Base-by-base conservation (phyloP, 2,329 filamentous ascomycete species). In the Verticillium zaregamsianum region DNA sequence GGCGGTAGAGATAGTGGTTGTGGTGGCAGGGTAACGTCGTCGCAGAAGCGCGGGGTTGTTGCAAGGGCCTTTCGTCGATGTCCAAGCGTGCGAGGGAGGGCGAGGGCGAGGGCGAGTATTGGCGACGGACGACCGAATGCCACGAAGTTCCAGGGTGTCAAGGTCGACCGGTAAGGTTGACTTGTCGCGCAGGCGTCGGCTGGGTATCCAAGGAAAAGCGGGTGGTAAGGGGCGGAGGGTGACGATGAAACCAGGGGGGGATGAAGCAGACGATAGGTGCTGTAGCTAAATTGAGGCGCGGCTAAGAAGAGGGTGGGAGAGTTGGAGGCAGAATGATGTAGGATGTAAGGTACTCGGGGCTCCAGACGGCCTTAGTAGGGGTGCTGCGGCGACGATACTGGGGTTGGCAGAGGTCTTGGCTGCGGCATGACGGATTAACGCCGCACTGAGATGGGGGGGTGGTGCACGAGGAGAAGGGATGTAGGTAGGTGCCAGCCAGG, bases 201-300 rank as follows among this genome's bases (percentile, higher is more conserved):
- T n/a, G 32, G 55, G 55, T 57, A 57, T 57, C 55, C 55, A 57
- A 57, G 32, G 31, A 57, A 32, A 57, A 57, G 33, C 31, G n/a
- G 55, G 31, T 32, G 54, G 54, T 33, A 55, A 33, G 54, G 54
- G 25, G 54, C 54, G 54, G 31, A 35, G 28, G 31, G 31, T 20
- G 33, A 57, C 20, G 17, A 32, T 57, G 55, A 33, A 57, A 57
- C 35, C 58, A 56, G 52, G 60, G 56, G 59, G 33, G 56, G 31
- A n/a, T 58, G 56, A 57, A 59, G 58, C 61, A 56, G 61, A 35
- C 58, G 55, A 54, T 63, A 45, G 35, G 56, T 28, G 28, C 28
- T 28, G 28, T 23, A 58, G 23, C 45, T 49, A 49, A 49, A 49
- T 49, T 23, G 45, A 49, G 45, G 45, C 45, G 45, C 45, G 45